A percentile compares a stretch with the other conserved stretches of the same genome.
Conservation (phyloP, 2,329 filamentous ascomycete genomes). For the Biscogniauxia sp. region DNA sequence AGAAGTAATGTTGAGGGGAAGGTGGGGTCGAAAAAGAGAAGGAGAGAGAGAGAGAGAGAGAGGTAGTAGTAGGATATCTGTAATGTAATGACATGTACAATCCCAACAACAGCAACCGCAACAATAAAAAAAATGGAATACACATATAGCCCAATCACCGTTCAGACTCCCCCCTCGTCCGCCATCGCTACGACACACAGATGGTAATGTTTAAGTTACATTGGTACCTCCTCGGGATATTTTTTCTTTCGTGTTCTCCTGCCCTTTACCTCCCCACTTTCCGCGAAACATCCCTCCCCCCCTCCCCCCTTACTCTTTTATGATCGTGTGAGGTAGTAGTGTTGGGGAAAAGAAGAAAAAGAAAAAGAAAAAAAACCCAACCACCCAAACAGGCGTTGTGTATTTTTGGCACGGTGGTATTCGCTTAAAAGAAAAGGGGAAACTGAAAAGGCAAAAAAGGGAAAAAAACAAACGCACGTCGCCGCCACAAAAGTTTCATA, state of each 20-base stretch:
- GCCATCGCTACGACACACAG: not conserved
- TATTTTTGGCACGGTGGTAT: conserved; percentile 6
- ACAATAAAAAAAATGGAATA: not conserved
- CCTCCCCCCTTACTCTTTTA: too few relatives aligned
- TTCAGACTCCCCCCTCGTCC: too few relatives aligned
- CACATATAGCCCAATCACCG: not conserved
- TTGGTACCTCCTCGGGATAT: not conserved
- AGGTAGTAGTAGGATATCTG: not conserved
- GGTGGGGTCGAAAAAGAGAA: too few relatives aligned
- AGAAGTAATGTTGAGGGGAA: not conserved
- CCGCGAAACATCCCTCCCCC: too few relatives aligned
- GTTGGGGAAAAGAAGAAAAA: too few relatives aligned
- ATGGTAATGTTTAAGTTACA: not conserved
- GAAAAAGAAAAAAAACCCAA: too few relatives aligned
- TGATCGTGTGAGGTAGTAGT: too few relatives aligned
- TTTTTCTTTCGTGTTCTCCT: not conserved
- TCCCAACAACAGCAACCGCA: not conserved
- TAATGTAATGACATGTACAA: not conserved
- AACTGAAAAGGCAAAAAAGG: not conserved
- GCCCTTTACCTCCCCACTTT: not conserved
- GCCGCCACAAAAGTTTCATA: not conserved
- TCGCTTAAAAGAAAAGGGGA: conserved; percentile 13
- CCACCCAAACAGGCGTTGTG: conserved; percentile 1
- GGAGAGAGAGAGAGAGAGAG: too few relatives aligned
- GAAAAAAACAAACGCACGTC: not conserved